These are phyloP conservation scores for Hypomyces rosellus DNA, from an alignment of 2,329 filamentous ascomycete genomes.

Conservation along the genomic window DNA sequence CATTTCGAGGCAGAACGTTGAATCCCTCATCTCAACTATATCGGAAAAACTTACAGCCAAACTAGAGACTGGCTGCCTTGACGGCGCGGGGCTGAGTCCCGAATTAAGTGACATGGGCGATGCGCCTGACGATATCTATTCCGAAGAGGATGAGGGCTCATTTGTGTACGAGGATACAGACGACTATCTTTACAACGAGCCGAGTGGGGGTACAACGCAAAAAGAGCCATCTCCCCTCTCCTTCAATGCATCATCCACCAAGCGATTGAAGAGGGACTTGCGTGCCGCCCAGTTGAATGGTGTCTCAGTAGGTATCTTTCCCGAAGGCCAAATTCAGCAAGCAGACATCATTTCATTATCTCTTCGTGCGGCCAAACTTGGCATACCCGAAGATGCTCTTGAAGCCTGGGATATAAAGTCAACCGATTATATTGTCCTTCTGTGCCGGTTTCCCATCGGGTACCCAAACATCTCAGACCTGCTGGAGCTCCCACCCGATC, in stretches of 20 bases:
- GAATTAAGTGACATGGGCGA: neutral
- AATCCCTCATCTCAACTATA: constrained; percentile 7
- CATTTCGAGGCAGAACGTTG: constrained; percentile 15
- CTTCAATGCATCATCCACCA: neutral
- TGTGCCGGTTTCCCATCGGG: constrained; percentile 57
- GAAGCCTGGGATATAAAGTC: constrained; percentile 67
- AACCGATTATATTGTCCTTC: constrained; percentile 64
- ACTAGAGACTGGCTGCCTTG: neutral
- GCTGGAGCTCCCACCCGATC: constrained; percentile 31
- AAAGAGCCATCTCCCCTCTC: neutral
- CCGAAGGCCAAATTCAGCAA: constrained; percentile 39
- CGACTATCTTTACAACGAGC: neutral
- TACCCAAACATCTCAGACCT: constrained; percentile 57
- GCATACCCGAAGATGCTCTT: constrained; percentile 66
- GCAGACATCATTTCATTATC: constrained; percentile 55
- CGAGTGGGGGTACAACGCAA: neutral
- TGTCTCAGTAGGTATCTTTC: constrained; percentile 61
- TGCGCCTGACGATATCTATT: neutral
- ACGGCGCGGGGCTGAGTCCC: neutral
- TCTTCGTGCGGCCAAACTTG: constrained; percentile 61
- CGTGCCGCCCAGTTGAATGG: constrained; percentile 55
- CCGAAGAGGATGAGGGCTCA: neutral
- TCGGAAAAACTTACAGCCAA: constrained; percentile 4
- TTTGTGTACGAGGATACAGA: neutral
- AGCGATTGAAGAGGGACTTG: constrained; percentile 30